A percentile compares a stretch with the other conserved stretches of the same genome.
phyloP scores from a whole-genome alignment of 495 filamentous ascomycete genomes.

The Penicillium bialowiezense region DNA sequence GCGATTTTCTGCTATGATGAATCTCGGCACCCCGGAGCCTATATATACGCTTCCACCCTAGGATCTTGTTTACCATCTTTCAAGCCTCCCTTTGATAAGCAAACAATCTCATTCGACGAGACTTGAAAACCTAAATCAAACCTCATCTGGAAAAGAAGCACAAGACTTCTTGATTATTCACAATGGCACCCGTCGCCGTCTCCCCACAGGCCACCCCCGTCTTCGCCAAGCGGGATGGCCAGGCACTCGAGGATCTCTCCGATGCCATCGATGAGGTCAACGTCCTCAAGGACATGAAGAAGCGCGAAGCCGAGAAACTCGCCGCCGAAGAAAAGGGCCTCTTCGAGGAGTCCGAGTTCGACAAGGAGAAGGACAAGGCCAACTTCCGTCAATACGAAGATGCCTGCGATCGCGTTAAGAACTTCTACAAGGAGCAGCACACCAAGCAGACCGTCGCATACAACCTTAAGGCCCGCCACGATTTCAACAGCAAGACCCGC shows the following conservation, averaged over 20 bases:
- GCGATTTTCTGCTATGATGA: conserved; percentile 11
- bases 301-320: conserved; percentile 16
- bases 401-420: conserved; percentile 74
- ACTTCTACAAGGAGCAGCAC: conserved; percentile 83
- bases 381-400: conserved; percentile 76
- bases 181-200: conserved; percentile 36
- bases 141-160: background rate
- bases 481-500: conserved; percentile 64
- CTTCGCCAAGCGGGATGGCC: conserved; percentile 54
- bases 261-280: conserved; percentile 82
- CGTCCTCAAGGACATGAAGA: conserved; percentile 62
- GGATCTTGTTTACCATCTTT: too few relatives aligned
- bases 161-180: conserved; percentile 6
- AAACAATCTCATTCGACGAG: background rate
- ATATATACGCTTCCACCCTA: conserved; percentile 13
- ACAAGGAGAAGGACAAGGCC: conserved; percentile 75
- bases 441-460: conserved; percentile 81
- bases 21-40: background rate
- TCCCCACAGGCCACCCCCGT: conserved; percentile 19
- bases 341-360: conserved; percentile 64
- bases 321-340: conserved; percentile 48
- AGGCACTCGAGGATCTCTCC: conserved; percentile 74
- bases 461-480: conserved; percentile 71
- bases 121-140: background rate
- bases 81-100: background rate